A percentile compares a stretch with the other conserved stretches of the same genome.
These are phyloP conservation scores for Carex cristatella DNA, from an alignment of 176 grass and related monocot genomes.

Conservation along the genomic window DNA sequence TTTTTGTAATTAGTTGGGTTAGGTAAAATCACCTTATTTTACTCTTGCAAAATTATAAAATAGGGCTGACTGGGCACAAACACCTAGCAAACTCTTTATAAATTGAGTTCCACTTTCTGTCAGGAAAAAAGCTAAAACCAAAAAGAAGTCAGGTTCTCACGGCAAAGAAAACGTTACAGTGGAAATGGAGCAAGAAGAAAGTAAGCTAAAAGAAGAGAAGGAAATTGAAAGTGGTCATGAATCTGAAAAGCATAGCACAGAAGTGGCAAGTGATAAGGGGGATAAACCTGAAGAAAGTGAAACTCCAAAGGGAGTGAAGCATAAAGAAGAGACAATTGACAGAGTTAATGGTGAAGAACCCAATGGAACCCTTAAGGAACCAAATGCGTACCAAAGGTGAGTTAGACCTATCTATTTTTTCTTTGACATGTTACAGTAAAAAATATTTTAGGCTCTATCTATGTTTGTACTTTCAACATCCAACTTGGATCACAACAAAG, in stretches of 20 bases:
- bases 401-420: neutral
- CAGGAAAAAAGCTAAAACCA: neutral
- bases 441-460: neutral
- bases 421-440: neutral
- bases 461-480: neutral
- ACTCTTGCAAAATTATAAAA: neutral
- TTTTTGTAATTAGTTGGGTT: neutral
- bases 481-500: neutral
- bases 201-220: neutral
- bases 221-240: neutral
- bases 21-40: neutral
- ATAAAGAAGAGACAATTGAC: neutral
- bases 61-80: neutral
- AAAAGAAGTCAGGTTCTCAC: neutral
- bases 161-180: neutral
- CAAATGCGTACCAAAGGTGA: neutral
- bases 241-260: neutral
- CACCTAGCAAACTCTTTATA: neutral
- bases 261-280: neutral
- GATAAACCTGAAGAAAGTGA: neutral
- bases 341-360: neutral
- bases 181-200: neutral
- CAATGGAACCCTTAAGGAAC: neutral
- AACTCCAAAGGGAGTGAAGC: neutral
- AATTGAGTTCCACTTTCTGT: neutral